phyloP scores from a whole-genome alignment of 108 stramenopile genomes.

The Parietichytrium sp. region DNA sequence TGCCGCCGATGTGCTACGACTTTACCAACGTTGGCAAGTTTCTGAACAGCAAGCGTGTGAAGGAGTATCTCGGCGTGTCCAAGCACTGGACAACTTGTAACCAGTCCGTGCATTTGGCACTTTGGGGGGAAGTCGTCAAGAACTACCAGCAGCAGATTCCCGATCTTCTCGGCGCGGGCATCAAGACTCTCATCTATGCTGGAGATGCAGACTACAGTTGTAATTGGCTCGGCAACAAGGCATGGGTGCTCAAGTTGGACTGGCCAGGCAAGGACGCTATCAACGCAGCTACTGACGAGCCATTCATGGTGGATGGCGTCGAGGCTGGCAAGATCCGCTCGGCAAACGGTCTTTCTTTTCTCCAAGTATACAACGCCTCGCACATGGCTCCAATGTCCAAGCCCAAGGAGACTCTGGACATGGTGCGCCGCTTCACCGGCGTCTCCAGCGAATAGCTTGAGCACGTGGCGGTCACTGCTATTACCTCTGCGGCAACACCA shows the following conservation, averaged over 20 bases:
- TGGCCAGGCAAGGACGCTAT: slow-evolving; percentile 80
- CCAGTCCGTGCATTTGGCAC: slow-evolving; percentile 69
- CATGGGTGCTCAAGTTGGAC: slow-evolving; percentile 82
- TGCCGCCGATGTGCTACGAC: slow-evolving; percentile 87
- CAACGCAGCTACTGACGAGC: slow-evolving; percentile 56
- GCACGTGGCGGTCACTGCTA: no score
- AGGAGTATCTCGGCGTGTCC: neutral
- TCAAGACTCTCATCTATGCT: slow-evolving; percentile 77
- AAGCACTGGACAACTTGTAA: slow-evolving; percentile 62
- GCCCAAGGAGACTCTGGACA: slow-evolving; percentile 51
- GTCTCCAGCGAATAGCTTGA: no score
- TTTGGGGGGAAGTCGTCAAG: slow-evolving; percentile 86
- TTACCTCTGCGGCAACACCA: no score
- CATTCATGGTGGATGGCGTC: slow-evolving; percentile 48
- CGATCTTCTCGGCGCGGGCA: slow-evolving; percentile 77
- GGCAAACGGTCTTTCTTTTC: slow-evolving; percentile 74
- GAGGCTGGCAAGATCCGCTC: slow-evolving; percentile 69
- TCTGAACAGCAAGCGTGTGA: slow-evolving; percentile 71
- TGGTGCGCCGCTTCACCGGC: slow-evolving; percentile 53
- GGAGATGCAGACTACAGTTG: slow-evolving; percentile 95
- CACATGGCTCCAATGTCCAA: slow-evolving; percentile 65
- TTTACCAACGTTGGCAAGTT: slow-evolving; percentile 77
- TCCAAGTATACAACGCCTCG: slow-evolving; percentile 62
- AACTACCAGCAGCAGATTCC: slow-evolving; percentile 73
- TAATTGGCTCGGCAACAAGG: slow-evolving; percentile 89